Evolutionary conservation across 2,329 filamentous ascomycete species (phyloP).

Genomic region (Phialemoniopsis sp.): DNA sequence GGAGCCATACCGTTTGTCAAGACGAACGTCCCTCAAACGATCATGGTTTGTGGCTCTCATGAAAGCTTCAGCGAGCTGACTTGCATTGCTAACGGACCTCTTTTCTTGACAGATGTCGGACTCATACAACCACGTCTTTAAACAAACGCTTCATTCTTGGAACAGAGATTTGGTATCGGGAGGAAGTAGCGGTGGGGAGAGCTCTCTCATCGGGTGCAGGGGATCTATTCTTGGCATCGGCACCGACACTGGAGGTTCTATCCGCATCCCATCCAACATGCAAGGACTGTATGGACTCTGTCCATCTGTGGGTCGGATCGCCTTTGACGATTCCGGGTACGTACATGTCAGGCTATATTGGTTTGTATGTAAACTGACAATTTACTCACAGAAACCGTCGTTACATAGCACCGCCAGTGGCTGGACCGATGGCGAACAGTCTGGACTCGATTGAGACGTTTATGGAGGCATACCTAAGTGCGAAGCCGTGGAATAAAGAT

Average conservation of each 20-base stretch:
- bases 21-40: constrained; percentile 48
- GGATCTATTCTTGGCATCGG: constrained; percentile 57
- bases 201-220: constrained; percentile 51
- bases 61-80: too few species aligned
- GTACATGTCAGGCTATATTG: too few species aligned
- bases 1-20: constrained; percentile 51
- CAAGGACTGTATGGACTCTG: constrained; percentile 51
- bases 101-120: constrained; percentile 31
- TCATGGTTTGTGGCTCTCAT: constrained; percentile 21
- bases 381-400: constrained; percentile 59
- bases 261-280: constrained; percentile 46
- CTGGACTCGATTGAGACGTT: constrained; percentile 50
- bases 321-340: constrained; percentile 42
- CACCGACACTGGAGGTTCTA: constrained; percentile 54
- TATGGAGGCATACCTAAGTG: constrained; percentile 41
- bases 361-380: too few species aligned
- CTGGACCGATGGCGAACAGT: constrained; percentile 54
- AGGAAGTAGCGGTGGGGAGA: constrained; percentile 62
- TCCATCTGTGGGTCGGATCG: constrained; percentile 53
- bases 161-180: constrained; percentile 55
- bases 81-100: too few species aligned
- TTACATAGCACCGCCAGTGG: constrained; percentile 38
- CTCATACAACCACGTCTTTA: constrained; percentile 60
- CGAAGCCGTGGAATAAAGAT: constrained; percentile 50
- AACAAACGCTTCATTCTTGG: constrained; percentile 54